Base-by-base conservation (phyloP, 768 basidiomycete species). In the Postia placenta region DNA sequence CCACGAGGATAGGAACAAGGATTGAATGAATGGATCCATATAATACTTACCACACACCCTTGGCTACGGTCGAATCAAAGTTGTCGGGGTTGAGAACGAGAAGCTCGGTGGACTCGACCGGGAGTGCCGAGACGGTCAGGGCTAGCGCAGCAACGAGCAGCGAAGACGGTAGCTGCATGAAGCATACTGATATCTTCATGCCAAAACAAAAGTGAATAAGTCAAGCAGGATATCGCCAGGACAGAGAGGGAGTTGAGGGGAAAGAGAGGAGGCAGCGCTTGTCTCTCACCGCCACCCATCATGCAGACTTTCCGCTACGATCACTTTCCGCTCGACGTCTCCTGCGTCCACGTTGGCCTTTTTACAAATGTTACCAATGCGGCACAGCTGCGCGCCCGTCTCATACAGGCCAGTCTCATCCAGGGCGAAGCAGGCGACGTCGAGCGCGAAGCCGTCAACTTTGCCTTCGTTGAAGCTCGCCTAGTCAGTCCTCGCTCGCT, bases 381-480 rank as follows among this genome's bases (percentile, higher is more conserved):
- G 0, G 68, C 72, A 0, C 67, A 66, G 0, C 68, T 96, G 20
- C 74, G 85, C 22, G 65, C 70, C 36, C 76, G 87, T 2, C 83
- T 98, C 42, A 73, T 94, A 43, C 68, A 69, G 5, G 92, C 92
- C 0, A 76, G 89, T 2, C 75, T 73, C 9, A 67, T 79, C 37
- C 63, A 71, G 15, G 87, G 84, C 0, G 64, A 64, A 1, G 73
- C 74, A 5, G 90, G 91, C 17, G 80, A 88, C 23, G 58, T 56
- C 12, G 86, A 89, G 58, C 77, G 90, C 45, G 80, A 79, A 24
- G 77, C 78, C n/a, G 77, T 96, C 56, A 90, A 93, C 59, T 96
- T 89, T 68, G 87, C 88, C 0, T 97, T 97, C 66, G 72, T 98
- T 60, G 87, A 97, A 63, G 91, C 89, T 19, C 73, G 72, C 28